phyloP scores from a whole-genome alignment of 106 monocot genomes.

The Alisma plantagoaquatica region DNA sequence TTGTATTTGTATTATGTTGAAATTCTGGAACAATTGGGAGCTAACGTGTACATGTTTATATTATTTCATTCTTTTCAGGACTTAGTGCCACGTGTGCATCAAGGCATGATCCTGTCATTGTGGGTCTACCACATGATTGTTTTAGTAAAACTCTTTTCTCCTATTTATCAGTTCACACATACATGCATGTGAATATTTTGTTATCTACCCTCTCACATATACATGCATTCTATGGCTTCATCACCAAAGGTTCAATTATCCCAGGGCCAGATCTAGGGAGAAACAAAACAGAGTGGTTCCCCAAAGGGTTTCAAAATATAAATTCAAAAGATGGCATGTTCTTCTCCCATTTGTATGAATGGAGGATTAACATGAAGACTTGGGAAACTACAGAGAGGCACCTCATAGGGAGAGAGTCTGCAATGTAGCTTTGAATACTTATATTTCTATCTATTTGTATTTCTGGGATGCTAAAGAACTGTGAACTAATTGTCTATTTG shows the following conservation, averaged over 20 bases:
- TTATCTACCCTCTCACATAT: not conserved
- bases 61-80: no score
- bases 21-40: no score
- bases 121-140: no score
- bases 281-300: constrained; percentile 24
- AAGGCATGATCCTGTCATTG: no score
- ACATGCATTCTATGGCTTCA: constrained; percentile 14
- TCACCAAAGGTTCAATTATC: constrained; percentile 16
- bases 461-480: not conserved
- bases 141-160: no score
- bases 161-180: no score
- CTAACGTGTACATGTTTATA: no score
- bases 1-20: no score
- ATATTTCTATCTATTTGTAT: not conserved
- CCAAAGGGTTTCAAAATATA: constrained; percentile 16
- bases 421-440: constrained; percentile 27
- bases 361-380: constrained; percentile 41
- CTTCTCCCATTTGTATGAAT: constrained; percentile 25
- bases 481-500: not conserved
- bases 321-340: constrained; percentile 7
- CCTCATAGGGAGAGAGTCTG: constrained; percentile 25
- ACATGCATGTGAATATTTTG: no score
- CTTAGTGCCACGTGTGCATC: no score
- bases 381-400: constrained; percentile 19
- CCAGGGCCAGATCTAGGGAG: constrained; percentile 7